Conservation (phyloP, 2,329 filamentous ascomycete genomes). For the Claviceps africana region DNA sequence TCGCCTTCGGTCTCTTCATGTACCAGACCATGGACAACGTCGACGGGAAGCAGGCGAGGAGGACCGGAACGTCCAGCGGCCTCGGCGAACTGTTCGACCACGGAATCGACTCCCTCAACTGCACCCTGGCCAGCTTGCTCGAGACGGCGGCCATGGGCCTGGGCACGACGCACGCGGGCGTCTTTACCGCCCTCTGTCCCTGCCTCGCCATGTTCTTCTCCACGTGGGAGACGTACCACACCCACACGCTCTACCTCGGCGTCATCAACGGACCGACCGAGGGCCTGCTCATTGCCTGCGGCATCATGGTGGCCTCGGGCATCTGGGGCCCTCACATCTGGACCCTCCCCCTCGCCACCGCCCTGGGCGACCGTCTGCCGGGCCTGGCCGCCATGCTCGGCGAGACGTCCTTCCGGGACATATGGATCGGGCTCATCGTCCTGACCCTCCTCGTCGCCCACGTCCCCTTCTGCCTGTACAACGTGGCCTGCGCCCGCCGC, state of each 20-base stretch:
- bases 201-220: slow-evolving; percentile 98
- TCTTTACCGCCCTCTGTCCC: slow-evolving; percentile 82
- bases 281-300: slow-evolving; percentile 76
- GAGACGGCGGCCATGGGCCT: slow-evolving; percentile 90
- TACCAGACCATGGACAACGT: slow-evolving; percentile 99
- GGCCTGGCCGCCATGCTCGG: slow-evolving; percentile 47
- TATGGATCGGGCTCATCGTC: slow-evolving; percentile 67
- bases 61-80: slow-evolving; percentile 88
- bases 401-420: slow-evolving; percentile 63
- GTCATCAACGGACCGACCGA: slow-evolving; percentile 97
- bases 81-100: slow-evolving; percentile 96
- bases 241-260: slow-evolving; percentile 89
- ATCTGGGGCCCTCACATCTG: slow-evolving; percentile 81
- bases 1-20: slow-evolving; percentile 93
- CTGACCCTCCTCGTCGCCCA: slow-evolving; percentile 55
- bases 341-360: slow-evolving; percentile 57
- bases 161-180: slow-evolving; percentile 68
- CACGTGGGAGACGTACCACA: slow-evolving; percentile 99
- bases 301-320: slow-evolving; percentile 75
- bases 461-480: slow-evolving; percentile 76
- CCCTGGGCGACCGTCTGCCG: slow-evolving; percentile 43
- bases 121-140: slow-evolving; percentile 79
- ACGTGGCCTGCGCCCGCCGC: slow-evolving; percentile 67
- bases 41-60: slow-evolving; percentile 90
- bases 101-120: slow-evolving; percentile 96